Base-by-base conservation (phyloP, 2,329 filamentous ascomycete species). In the Malbranchea cinnamomea region DNA sequence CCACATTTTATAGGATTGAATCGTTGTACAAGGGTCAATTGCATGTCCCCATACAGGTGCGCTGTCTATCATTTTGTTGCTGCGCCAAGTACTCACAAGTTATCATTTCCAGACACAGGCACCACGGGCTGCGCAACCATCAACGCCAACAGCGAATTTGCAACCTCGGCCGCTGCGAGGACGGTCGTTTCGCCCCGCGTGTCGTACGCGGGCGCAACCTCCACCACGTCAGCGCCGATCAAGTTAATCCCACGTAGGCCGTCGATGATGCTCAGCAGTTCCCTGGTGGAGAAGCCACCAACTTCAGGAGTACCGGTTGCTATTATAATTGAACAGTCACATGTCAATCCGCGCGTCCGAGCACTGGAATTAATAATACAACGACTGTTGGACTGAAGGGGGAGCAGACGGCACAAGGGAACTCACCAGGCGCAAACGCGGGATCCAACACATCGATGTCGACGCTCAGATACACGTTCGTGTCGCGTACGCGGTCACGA, bases 261-360 rank as follows among this genome's bases (percentile, higher is more conserved):
- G 21, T 83, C 64, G 49, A 93, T 54, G 34, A 93, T 82, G 5
- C 78, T 65, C 39, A 92, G 85, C 41, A 93, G 62, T 60, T 93
- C 85, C 30, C 84, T 65, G 13, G 79, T 91, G 4, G 81, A 89
- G 83, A 84, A 93, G 20, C 84, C 84, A 33, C 84, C 84, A 0
- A 83, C 78, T 60, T 92, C 84, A 0, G 84, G 82, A 0, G 84
- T 93, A 1, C 84, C 85, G 0, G 83, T 92, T 2, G 26, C 36
- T 37, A 10, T 9, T 15, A 10, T 11, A 6, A 8, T 14, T 15
- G 9, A 14, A 21, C 22, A 23, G 10, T 2, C 13, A 20, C 9
- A n/a, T n/a, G 6, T 11, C 3, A 6, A 28, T 2, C 7, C 11
- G 21, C 13, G 6, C 10, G 5, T n/a, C n/a, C n/a, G n/a, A n/a